A percentile compares a stretch with the other conserved stretches of the same genome.
phyloP scores from a whole-genome alignment of 1,284 basidiomycete species.

The Rhizoctonia solani region DNA sequence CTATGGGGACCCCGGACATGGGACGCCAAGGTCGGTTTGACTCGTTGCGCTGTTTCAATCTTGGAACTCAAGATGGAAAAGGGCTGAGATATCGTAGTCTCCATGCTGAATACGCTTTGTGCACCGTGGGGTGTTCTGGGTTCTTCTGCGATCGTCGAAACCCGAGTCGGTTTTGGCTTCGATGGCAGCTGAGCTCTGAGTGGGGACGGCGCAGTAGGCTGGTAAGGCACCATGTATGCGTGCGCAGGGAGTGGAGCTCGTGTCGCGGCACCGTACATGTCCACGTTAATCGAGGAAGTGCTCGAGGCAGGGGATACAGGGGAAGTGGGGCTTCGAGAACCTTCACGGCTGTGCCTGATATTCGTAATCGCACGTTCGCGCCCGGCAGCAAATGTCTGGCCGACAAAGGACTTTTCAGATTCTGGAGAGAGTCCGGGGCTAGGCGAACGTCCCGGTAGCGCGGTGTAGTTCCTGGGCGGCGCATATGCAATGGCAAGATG shows the following conservation, averaged over 20 bases:
- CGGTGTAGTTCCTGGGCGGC: not conserved
- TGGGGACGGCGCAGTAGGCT: conserved; percentile 12
- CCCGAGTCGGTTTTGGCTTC: not conserved
- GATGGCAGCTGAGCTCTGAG: conserved; percentile 15
- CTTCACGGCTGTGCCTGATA: not conserved
- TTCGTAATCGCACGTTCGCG: conserved; percentile 2
- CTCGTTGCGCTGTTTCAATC: not conserved
- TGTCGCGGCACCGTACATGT: not conserved
- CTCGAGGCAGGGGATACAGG: not conserved
- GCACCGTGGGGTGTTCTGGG: conserved; percentile 2
- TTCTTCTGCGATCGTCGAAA: conserved; percentile 6
- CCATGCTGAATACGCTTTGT: not conserved
- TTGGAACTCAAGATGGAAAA: conserved; percentile 1
- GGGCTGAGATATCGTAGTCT: not conserved
- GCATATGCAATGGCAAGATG: not conserved
- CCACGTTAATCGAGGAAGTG: not conserved
- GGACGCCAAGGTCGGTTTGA: not conserved
- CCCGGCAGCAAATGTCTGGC: conserved; percentile 20
- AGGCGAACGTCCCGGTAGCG: conserved; percentile 1
- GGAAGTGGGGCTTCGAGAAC: not conserved
- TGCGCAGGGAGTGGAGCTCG: conserved; percentile 16
- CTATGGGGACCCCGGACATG: conserved; percentile 10
- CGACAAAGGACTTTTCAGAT: not conserved
- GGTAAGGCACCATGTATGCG: not conserved
- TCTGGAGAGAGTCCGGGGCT: not conserved